Evolutionary conservation across 2,329 filamentous ascomycete species (phyloP), one percentile per base, ranked within the genome.

Genomic region (Bipolaris sorokiniana): DNA sequence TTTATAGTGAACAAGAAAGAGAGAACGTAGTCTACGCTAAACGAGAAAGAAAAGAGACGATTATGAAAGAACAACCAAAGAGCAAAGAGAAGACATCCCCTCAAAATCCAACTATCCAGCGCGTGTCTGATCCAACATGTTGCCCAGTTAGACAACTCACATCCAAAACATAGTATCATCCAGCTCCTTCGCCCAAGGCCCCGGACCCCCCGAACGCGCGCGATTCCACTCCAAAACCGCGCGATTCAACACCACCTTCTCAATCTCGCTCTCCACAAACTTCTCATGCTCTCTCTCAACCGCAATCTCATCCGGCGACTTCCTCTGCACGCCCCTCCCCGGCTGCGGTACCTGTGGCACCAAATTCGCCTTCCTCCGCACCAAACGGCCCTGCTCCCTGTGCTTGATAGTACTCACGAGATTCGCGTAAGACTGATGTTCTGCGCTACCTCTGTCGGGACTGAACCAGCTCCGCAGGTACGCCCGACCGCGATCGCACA

Each of bases 401-500:
- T 37, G 7, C 34, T 37, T 48, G 37, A 18, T 10, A 5, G 23
- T 15, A 9, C 23, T 37, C 9, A 13, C n/a, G 13, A 16, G 15
- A 6, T 3, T 4, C 11, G 18, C 6, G 13, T 41, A 41, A 26
- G 10, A n/a, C 16, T 31, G 9, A 5, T 33, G n/a, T 3, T 41
- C 22, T 4, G 22, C 37, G 15, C 34, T 48, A 11, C 33, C 46
- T 22, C 22, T 26, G 6, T 48, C 42, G 23, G 26, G 42, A 13
- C 28, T 38, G 10, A 51, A 34, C 36, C 28, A 51, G 3, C 13
- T n/a, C 15, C 48, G 28, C 7, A 51, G 13, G 10, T 51, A 51
- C 2, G 20, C 20, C 1, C 67, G 59, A 0, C 65, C 77, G 1
- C 76, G 71, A 15, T 78, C 77, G 58, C 76, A 79, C 2, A 79